These are phyloP conservation scores for Heliocybe sulcata DNA, from an alignment of 1,284 basidiomycete genomes.

Conservation along the genomic window DNA sequence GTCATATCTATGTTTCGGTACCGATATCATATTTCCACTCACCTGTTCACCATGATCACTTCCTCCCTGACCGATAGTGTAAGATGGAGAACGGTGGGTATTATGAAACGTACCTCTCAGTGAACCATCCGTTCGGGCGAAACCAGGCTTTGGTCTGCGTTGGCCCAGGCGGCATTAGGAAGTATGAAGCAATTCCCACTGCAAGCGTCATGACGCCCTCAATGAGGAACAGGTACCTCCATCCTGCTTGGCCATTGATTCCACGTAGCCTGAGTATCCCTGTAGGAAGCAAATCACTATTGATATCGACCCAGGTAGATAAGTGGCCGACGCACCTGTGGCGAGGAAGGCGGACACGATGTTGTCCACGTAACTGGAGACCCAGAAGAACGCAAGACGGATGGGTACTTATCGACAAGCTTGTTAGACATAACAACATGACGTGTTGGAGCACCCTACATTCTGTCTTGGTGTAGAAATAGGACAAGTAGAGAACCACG, in stretches of 20 bases:
- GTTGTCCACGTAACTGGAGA: slow-evolving; percentile 43
- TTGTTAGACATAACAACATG: background rate
- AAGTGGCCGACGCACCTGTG: slow-evolving; percentile 53
- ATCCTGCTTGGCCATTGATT: slow-evolving; percentile 10
- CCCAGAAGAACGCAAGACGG: slow-evolving; percentile 64
- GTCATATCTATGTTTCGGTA: background rate
- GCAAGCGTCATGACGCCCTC: slow-evolving; percentile 46
- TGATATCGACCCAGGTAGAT: too few relatives aligned
- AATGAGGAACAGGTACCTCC: slow-evolving; percentile 38
- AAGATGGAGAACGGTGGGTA: background rate
- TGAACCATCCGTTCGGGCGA: slow-evolving; percentile 68
- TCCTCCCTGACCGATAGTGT: slow-evolving; percentile 31
- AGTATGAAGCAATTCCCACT: slow-evolving; percentile 55
- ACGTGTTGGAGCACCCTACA: slow-evolving; percentile 7
- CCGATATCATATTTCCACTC: background rate
- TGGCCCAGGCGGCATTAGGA: slow-evolving; percentile 63
- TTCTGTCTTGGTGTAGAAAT: slow-evolving; percentile 65
- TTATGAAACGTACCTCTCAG: slow-evolving; percentile 31
- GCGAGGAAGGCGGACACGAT: slow-evolving; percentile 59
- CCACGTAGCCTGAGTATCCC: slow-evolving; percentile 20
- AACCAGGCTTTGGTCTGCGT: slow-evolving; percentile 65
- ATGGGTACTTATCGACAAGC: too few relatives aligned
- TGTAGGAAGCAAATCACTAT: too few relatives aligned
- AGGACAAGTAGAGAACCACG: slow-evolving; percentile 62
- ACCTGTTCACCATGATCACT: slow-evolving; percentile 52